Percentiles rank a stretch among this genome's conserved stretches.
These are phyloP conservation scores for Ustilaginoidea virens DNA, from an alignment of 2,329 filamentous ascomycete genomes.

Conservation along the genomic window DNA sequence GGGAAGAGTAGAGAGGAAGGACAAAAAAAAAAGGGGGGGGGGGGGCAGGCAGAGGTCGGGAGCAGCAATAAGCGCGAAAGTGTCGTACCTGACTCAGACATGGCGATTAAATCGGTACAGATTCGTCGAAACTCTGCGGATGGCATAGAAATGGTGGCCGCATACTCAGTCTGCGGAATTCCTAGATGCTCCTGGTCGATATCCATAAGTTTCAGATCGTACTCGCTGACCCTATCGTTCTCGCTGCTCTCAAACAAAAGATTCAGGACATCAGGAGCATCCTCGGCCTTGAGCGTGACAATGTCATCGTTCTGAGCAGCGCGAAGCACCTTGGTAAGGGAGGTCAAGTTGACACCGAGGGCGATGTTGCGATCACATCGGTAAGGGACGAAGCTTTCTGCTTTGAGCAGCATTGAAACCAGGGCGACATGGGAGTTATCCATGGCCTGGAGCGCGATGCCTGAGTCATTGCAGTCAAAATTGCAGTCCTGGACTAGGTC, in stretches of 20 bases:
- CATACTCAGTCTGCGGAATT: slow-evolving; percentile 98
- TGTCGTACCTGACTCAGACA: slow-evolving; percentile 90
- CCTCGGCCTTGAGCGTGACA: slow-evolving; percentile 92
- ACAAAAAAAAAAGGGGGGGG: no score
- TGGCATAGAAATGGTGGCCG: slow-evolving; percentile 80
- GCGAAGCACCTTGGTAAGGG: slow-evolving; percentile 91
- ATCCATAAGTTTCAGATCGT: slow-evolving; percentile 99
- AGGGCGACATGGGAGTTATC: slow-evolving; percentile 99
- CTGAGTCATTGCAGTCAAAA: slow-evolving; percentile 99
- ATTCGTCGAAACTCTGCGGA: slow-evolving; percentile 85
- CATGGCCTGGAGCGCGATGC: slow-evolving; percentile 97
- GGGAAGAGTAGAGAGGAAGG: not conserved
- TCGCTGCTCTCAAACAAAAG: slow-evolving; percentile 83
- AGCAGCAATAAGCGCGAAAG: no score
- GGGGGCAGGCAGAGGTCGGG: no score
- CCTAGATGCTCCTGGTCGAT: slow-evolving; percentile 99
- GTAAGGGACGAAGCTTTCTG: slow-evolving; percentile 86
- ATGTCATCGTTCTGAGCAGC: slow-evolving; percentile 90
- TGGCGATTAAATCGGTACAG: slow-evolving; percentile 75
- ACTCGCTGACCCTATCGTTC: slow-evolving; percentile 89
- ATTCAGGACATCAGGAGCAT: slow-evolving; percentile 90
- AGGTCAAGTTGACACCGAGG: slow-evolving; percentile 90
- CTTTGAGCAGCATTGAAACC: slow-evolving; percentile 96
- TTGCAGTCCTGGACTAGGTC: slow-evolving; percentile 99
- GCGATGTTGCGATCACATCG: slow-evolving; percentile 98